Percentiles rank a stretch among this genome's conserved stretches.
These are phyloP conservation scores for Fusarium sp. DNA, from an alignment of 2,329 filamentous ascomycete species.

Conservation along the genomic window DNA sequence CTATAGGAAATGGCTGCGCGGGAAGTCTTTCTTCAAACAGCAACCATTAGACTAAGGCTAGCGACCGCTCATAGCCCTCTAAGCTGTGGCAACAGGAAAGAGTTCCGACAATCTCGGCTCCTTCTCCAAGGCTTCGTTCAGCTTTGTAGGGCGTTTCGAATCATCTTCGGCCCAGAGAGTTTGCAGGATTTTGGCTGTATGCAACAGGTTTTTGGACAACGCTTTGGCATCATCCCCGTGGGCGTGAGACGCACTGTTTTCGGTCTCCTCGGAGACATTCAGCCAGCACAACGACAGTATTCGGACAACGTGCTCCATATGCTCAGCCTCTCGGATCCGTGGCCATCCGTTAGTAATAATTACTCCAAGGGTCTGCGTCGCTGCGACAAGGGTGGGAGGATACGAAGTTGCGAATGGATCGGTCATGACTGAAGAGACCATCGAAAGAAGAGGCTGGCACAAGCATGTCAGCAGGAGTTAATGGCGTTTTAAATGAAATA, in stretches of 20 bases:
- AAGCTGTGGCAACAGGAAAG: conserved; percentile 29
- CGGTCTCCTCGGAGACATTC: conserved; percentile 64
- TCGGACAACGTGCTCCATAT: conserved; percentile 75
- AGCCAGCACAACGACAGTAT: conserved; percentile 76
- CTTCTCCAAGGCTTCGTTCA: conserved; percentile 42
- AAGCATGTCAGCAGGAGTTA: conserved; percentile 25
- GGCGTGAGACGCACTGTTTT: conserved; percentile 29
- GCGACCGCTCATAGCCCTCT: neutral
- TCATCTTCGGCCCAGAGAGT: conserved; percentile 44
- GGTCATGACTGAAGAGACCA: conserved; percentile 75
- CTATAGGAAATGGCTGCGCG: conserved; percentile 93
- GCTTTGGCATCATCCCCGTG: conserved; percentile 4
- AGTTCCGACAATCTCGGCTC: conserved; percentile 53
- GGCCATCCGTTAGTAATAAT: conserved; percentile 79
- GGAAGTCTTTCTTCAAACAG: conserved; percentile 97
- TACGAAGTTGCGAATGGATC: conserved; percentile 77
- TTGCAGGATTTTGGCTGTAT: conserved; percentile 43
- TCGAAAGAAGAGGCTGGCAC: conserved; percentile 73
- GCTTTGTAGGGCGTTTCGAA: conserved; percentile 19
- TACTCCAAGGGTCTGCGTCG: conserved; percentile 67
- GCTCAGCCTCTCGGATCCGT: conserved; percentile 67
- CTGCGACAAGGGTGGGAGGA: conserved; percentile 67
- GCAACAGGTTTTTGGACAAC: conserved; percentile 37
- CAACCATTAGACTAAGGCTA: conserved; percentile 71
- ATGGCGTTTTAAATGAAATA: neutral